These are phyloP conservation scores for Neurospora sp. DNA, from an alignment of 2,329 filamentous ascomycete species.

Conservation along the genomic window DNA sequence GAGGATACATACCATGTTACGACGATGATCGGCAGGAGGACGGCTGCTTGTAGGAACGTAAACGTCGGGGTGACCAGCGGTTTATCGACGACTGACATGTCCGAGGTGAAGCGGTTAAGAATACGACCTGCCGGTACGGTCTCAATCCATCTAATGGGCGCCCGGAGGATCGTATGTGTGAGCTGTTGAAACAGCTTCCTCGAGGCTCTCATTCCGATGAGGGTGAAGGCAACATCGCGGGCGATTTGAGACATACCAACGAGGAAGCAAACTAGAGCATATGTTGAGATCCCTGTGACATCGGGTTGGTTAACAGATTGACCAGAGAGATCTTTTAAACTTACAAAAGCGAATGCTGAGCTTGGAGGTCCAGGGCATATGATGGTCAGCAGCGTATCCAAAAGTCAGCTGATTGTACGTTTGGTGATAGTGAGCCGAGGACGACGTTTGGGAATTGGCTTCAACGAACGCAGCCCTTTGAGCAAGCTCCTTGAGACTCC, in stretches of 20 bases:
- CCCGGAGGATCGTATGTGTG: constrained; percentile 27
- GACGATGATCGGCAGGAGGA: constrained; percentile 27
- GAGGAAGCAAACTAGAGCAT: constrained; percentile 22
- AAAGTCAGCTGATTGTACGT: neutral
- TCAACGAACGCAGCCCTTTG: constrained; percentile 16
- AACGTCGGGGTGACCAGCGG: constrained; percentile 22
- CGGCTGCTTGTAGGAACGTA: constrained; percentile 19
- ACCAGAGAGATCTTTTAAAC: neutral
- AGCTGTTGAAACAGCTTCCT: constrained; percentile 24
- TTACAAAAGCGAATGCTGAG: neutral
- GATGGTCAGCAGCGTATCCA: neutral
- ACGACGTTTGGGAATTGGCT: neutral
- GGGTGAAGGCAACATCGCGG: constrained; percentile 19
- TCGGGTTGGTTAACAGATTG: neutral
- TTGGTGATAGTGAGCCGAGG: neutral
- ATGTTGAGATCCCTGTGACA: constrained; percentile 19
- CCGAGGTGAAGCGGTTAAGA: constrained; percentile 33
- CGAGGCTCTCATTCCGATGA: constrained; percentile 23
- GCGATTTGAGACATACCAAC: constrained; percentile 15
- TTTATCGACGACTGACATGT: constrained; percentile 30
- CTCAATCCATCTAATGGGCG: constrained; percentile 31
- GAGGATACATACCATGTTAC: constrained; percentile 21
- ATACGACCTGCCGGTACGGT: constrained; percentile 28
- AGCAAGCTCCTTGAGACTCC: constrained; percentile 26
- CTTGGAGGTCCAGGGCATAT: neutral